Percentiles rank a stretch among this genome's conserved stretches.
Conservation (phyloP, 1,284 basidiomycete species). For the Tilletia caries region DNA sequence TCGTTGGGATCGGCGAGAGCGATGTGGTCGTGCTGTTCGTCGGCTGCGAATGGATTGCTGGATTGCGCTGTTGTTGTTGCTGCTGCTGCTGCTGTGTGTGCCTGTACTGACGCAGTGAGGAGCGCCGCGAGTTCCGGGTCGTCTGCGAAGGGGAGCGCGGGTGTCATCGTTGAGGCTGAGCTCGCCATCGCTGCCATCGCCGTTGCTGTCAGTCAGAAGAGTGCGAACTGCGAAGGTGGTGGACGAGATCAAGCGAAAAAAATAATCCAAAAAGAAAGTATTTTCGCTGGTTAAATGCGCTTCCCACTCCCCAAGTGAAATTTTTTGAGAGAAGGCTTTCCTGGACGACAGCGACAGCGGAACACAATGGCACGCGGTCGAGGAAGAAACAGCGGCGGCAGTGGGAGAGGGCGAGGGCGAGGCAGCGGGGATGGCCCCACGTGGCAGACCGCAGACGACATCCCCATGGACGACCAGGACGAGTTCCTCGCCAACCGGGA, state of each 20-base stretch:
- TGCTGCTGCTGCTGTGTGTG: slow-evolving; percentile 20
- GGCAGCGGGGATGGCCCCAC: background rate
- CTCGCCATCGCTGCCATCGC: background rate
- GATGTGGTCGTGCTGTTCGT: slow-evolving; percentile 35
- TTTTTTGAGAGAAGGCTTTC: no score
- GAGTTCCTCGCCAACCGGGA: slow-evolving; percentile 60
- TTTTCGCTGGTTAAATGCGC: background rate
- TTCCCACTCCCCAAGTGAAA: no score
- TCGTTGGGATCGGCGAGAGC: slow-evolving; percentile 21
- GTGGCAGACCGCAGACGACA: slow-evolving; percentile 26
- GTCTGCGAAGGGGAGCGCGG: background rate
- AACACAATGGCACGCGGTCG: no score
- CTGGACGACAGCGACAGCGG: no score
- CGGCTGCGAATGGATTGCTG: slow-evolving; percentile 17
- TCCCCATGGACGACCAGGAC: slow-evolving; percentile 43
- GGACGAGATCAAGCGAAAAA: no score
- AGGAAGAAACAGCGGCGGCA: no score
- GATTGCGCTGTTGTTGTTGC: background rate
- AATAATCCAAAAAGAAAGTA: background rate
- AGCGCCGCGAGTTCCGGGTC: slow-evolving; percentile 25
- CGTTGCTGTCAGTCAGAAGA: background rate
- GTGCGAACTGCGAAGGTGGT: no score
- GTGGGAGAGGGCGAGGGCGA: slow-evolving; percentile 5
- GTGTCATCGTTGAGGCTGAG: background rate
- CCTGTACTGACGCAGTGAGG: slow-evolving; percentile 30